Evolutionary conservation across 2,329 filamentous ascomycete genomes (phyloP), one percentile per base, ranked within the genome.

Genomic region (Teratosphaeria gauchensis): DNA sequence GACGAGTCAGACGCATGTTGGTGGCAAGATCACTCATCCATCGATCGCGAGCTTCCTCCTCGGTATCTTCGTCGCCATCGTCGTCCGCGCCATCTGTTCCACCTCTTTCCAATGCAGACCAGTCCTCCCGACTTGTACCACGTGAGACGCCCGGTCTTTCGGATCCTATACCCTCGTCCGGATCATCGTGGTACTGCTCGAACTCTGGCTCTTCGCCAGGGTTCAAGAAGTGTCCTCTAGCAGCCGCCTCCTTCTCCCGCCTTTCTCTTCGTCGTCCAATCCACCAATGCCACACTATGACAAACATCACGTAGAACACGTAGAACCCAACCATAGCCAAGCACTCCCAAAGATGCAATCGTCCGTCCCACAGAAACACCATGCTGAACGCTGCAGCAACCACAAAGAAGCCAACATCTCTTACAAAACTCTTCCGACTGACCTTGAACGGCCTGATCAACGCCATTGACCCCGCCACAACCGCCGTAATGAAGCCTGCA

Each of bases 391-490:
- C 81, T 16, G 94, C 87, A 1, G 94, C 89, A 12, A 90, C 80
- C 58, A 95, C 88, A 72, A 99, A 99, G 77, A 96, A 99, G 59
- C 85, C 82, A 11, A 97, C 88, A 69, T 99, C 94, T 64, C 94
- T 83, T 24, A 96, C 82, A 71, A 97, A 99, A 38, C 90, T 94
- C 73, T 88, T 89, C 67, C 86, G 87, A 56, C 90, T 89, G 56
- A 99, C 94, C 64, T 87, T 88, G 73, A 99, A 99, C 57, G 96
- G 94, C 63, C 90, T 83, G n/a, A 96, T 92, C 58, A 99, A 76
- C 14, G 92, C 94, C 94, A 99, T 99, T 58, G 91, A 95, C 16
- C 94, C 94, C 4, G 92, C 91, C 35, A 99, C 94, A 19, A 99
- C 92, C 1, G 92, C 89, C 1, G 92, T 95, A 73, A 99, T 99